Conservation (phyloP, 2,329 filamentous ascomycete genomes). For the Diaporthe citrichinensis region DNA sequence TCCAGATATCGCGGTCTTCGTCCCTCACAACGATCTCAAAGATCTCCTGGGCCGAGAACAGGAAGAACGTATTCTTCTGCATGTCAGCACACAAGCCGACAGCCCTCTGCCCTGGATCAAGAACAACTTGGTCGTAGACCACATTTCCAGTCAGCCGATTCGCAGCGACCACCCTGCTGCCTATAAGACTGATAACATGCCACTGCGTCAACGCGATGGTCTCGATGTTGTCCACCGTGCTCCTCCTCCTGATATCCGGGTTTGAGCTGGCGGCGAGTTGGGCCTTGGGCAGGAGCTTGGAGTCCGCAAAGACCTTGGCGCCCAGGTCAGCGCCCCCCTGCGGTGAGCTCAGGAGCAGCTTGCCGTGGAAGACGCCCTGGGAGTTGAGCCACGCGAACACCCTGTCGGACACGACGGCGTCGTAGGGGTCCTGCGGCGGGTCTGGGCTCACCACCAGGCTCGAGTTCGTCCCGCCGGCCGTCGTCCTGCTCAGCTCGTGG, state of each 20-base stretch:
- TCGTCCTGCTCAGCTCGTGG: conserved; percentile 78
- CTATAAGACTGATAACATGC: conserved; percentile 89
- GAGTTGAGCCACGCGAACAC: conserved; percentile 92
- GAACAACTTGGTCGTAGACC: conserved; percentile 88
- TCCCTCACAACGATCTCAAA: conserved; percentile 93
- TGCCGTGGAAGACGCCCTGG: conserved; percentile 91
- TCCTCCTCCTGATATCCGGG: conserved; percentile 73
- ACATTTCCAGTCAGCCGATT: conserved; percentile 89
- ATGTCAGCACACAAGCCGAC: conserved; percentile 90
- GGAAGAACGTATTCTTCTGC: conserved; percentile 97
- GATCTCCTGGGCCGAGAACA: conserved; percentile 92
- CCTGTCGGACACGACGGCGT: conserved; percentile 74
- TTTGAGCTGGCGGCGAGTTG: conserved; percentile 78
- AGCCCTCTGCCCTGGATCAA: conserved; percentile 83
- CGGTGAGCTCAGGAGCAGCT: conserved; percentile 73
- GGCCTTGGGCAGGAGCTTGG: conserved; percentile 81
- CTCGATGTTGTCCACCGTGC: conserved; percentile 79
- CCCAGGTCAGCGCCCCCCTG: conserved; percentile 72
- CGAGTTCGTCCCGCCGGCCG: conserved; percentile 70
- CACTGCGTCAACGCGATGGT: conserved; percentile 92
- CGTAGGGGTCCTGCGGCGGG: conserved; percentile 66
- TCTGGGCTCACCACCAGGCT: conserved; percentile 84
- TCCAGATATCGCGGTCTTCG: conserved; percentile 94
- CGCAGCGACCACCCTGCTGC: conserved; percentile 84
- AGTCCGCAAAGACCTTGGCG: conserved; percentile 81